Conservation (phyloP, 1,284 basidiomycete species). For the Pseudozyma pruni region DNA sequence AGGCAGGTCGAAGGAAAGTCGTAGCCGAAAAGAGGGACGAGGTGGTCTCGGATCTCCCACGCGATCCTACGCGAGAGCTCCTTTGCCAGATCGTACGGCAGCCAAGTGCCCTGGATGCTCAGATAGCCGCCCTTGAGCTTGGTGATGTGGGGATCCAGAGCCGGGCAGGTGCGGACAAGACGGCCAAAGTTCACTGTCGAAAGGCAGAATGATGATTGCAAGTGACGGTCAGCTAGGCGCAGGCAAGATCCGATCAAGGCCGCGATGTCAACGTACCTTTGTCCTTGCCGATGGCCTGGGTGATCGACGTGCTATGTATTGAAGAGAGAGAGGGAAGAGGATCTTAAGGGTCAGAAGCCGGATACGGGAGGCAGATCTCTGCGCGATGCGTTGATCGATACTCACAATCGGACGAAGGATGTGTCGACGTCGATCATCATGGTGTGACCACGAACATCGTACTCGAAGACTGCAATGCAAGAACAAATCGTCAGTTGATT, state of each 20-base stretch:
- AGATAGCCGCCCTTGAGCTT: conserved; percentile 55
- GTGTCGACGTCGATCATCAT: conserved; percentile 58
- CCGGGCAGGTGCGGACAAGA: conserved; percentile 34
- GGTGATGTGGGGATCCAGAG: conserved; percentile 42
- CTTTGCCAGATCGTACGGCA: conserved; percentile 46
- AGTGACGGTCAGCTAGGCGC: neutral
- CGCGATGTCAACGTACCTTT: conserved; percentile 30
- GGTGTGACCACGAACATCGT: conserved; percentile 39
- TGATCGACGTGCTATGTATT: conserved; percentile 43
- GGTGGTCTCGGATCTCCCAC: conserved; percentile 45
- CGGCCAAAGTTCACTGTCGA: conserved; percentile 45
- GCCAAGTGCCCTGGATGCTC: conserved; percentile 57
- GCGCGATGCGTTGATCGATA: neutral
- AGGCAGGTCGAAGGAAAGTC: conserved; percentile 45
- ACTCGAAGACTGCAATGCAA: conserved; percentile 43
- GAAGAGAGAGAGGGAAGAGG: neutral
- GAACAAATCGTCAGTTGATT: neutral
- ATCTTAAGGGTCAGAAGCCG: too few species aligned
- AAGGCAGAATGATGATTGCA: neutral
- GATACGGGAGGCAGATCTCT: too few species aligned
- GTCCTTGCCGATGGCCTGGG: conserved; percentile 48
- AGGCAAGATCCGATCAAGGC: too few species aligned
- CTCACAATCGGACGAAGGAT: conserved; percentile 49
- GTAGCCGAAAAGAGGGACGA: conserved; percentile 52
- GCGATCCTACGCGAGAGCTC: conserved; percentile 52